These are phyloP conservation scores for Marchantia paleacea DNA, from an alignment of 225 moss, liverwort and hornwort genomes.

Conservation along the genomic window DNA sequence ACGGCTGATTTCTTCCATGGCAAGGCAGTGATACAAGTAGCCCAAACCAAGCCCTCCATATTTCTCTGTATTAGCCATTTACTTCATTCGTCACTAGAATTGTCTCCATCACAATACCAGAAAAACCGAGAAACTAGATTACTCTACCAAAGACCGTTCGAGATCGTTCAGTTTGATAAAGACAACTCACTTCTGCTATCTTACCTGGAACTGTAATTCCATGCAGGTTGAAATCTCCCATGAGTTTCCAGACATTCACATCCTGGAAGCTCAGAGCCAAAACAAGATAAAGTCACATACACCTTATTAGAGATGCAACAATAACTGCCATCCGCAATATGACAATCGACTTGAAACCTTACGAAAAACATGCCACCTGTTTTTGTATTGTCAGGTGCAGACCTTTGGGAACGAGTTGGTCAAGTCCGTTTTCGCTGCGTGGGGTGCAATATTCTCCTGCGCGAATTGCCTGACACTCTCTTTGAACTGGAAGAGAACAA, in stretches of 20 bases:
- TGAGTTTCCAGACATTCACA: conserved; percentile 91
- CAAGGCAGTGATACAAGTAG: conserved; percentile 92
- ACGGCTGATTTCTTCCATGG: conserved; percentile 99
- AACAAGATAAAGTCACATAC: neutral
- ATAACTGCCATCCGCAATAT: neutral
- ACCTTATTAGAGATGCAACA: neutral
- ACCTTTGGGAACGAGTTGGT: conserved; percentile 85
- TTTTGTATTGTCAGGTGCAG: neutral
- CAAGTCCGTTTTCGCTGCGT: conserved; percentile 85
- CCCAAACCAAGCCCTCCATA: conserved; percentile 97
- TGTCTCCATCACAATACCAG: neutral
- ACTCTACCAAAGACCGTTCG: neutral
- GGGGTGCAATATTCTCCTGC: conserved; percentile 89
- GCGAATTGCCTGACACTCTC: conserved; percentile 91
- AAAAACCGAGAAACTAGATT: neutral
- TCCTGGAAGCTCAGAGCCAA: conserved; percentile 46
- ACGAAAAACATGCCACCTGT: neutral
- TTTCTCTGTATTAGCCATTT: conserved; percentile 60
- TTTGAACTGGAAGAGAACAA: conserved; percentile 59
- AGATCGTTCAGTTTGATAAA: neutral
- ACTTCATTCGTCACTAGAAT: neutral
- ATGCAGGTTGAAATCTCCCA: conserved; percentile 98
- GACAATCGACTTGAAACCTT: neutral
- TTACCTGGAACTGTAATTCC: conserved; percentile 97
- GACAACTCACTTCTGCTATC: neutral